Evolutionary conservation across 495 filamentous ascomycete genomes (phyloP).

Genomic region (Darksidea phi): DNA sequence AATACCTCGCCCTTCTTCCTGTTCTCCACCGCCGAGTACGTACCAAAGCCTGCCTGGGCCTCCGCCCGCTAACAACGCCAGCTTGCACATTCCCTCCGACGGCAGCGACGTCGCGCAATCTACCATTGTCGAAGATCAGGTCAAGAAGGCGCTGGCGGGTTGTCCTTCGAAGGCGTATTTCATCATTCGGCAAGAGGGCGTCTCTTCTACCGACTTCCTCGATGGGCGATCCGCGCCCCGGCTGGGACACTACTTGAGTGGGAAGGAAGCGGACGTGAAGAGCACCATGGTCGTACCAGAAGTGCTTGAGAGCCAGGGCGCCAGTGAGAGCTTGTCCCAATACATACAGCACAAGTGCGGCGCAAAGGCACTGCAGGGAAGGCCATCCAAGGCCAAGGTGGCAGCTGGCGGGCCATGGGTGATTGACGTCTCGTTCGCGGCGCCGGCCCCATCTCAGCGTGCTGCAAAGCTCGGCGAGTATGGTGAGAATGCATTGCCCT

Average conservation of each 20-base stretch:
- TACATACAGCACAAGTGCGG: slow-evolving; percentile 28
- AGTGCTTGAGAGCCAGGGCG: slow-evolving; percentile 36
- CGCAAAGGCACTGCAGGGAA: slow-evolving; percentile 8
- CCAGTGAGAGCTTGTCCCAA: slow-evolving; percentile 8
- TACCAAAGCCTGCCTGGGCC: slow-evolving; percentile 31
- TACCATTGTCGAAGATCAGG: slow-evolving; percentile 23
- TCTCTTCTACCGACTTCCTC: slow-evolving; percentile 65
- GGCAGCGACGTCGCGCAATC: slow-evolving; percentile 18
- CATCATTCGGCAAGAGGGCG: slow-evolving; percentile 74
- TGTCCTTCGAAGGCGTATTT: slow-evolving; percentile 80
- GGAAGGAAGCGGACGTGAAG: slow-evolving; percentile 31
- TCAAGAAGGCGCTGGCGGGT: slow-evolving; percentile 51
- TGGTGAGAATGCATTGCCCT: not conserved
- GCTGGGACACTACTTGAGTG: slow-evolving; percentile 50
- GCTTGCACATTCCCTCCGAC: slow-evolving; percentile 4
- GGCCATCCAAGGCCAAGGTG: slow-evolving; percentile 7
- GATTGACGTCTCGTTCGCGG: slow-evolving; percentile 1
- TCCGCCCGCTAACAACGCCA: slow-evolving; percentile 25
- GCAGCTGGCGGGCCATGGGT: too few species aligned
- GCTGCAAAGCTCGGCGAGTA: not conserved
- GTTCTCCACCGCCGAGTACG: slow-evolving; percentile 76
- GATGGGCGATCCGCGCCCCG: slow-evolving; percentile 57
- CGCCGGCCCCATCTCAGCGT: not conserved
- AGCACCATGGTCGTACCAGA: slow-evolving; percentile 34
- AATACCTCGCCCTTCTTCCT: slow-evolving; percentile 87